Percentiles rank a stretch among this genome's conserved stretches.
phyloP scores from a whole-genome alignment of 805 yeast species.

The Yarrowia osloensis region DNA sequence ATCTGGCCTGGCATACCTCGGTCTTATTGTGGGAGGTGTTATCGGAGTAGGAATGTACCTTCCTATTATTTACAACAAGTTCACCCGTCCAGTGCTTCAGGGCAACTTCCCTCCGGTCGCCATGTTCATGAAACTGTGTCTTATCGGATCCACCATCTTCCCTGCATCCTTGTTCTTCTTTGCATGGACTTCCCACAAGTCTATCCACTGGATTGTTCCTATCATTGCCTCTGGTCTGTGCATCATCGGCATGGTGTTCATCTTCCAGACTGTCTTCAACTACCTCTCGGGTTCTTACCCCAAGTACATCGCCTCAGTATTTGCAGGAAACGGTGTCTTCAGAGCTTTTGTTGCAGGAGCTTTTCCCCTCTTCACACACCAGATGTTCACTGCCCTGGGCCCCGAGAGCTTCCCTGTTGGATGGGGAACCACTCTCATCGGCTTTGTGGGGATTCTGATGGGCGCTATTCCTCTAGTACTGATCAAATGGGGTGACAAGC shows the following conservation, averaged over 20 bases:
- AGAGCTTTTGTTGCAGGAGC: not conserved
- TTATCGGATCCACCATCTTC: not conserved
- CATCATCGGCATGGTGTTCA: not conserved
- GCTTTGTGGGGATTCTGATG: not conserved
- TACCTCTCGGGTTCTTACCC: no score
- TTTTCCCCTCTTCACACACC: not conserved
- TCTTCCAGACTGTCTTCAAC: not conserved
- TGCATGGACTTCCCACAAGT: not conserved
- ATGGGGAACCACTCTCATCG: not conserved
- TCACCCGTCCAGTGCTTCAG: not conserved
- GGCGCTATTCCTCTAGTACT: no score
- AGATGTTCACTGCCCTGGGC: not conserved
- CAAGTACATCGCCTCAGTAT: not conserved
- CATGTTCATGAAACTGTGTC: constrained; percentile 1
- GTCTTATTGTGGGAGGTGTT: not conserved
- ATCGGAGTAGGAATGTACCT: not conserved
- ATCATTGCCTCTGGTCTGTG: not conserved
- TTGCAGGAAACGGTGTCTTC: not conserved
- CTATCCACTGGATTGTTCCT: not conserved
- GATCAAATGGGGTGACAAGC: no score
- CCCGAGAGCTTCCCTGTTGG: not conserved
- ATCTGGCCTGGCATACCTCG: not conserved
- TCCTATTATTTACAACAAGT: not conserved
- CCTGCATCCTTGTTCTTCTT: not conserved
- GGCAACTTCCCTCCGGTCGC: not conserved